Conservation (phyloP, 768 basidiomycete species). For the Hortiboletus campestris region DNA sequence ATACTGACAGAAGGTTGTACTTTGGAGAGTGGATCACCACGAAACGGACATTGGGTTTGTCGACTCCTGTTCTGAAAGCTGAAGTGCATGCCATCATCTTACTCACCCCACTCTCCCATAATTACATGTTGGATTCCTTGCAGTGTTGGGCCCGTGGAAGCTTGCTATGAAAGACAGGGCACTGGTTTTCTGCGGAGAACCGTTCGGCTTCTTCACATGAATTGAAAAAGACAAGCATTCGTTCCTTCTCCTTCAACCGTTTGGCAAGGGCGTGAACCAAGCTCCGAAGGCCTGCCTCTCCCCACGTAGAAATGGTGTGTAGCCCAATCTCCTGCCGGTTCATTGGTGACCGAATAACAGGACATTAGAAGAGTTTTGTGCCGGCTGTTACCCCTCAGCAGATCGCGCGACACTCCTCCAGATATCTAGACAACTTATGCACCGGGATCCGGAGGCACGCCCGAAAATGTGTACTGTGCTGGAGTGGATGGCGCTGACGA, state of each 20-base stretch:
- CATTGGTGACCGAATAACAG: background rate
- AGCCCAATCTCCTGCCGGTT: constrained; percentile 1
- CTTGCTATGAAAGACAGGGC: constrained; percentile 2
- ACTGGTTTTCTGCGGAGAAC: background rate
- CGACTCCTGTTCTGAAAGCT: constrained; percentile 1
- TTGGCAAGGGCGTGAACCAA: background rate
- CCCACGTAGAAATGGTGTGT: background rate
- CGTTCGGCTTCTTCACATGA: background rate
- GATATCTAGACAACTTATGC: background rate
- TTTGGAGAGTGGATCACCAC: background rate
- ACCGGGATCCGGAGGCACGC: no score
- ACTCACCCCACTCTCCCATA: background rate
- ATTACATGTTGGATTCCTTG: background rate
- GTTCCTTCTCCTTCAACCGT: background rate
- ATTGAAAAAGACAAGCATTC: background rate
- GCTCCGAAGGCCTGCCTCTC: background rate
- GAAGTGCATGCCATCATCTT: constrained; percentile 5
- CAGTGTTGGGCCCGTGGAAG: background rate
- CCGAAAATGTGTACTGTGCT: no score
- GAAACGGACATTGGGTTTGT: background rate
- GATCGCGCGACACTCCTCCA: background rate
- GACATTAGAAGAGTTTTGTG: background rate
- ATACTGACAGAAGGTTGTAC: background rate
- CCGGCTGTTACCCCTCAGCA: background rate
- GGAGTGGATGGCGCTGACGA: no score